Evolutionary conservation across 2,329 filamentous ascomycete genomes (phyloP).

Genomic region (Orbilia blumenaviensis): DNA sequence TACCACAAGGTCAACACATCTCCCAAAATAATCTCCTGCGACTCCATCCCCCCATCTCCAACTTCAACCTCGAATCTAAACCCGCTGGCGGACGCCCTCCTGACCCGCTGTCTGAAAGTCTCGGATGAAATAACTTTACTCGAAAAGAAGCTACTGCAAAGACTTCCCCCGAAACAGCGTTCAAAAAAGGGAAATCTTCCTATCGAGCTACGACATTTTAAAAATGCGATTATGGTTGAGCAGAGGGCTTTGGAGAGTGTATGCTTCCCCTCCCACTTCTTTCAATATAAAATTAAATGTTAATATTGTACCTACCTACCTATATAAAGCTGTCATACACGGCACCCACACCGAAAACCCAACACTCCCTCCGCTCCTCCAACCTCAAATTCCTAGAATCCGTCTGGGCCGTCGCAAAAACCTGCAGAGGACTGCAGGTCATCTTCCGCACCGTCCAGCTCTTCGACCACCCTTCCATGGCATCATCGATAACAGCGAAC

Average conservation of each 20-base stretch:
- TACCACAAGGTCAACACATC: conserved; percentile 35
- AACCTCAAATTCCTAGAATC: conserved; percentile 73
- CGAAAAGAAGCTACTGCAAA: conserved; percentile 54
- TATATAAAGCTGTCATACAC: conserved; percentile 42
- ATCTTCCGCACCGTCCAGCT: conserved; percentile 60
- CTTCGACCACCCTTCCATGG: conserved; percentile 26
- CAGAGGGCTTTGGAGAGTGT: conserved; percentile 64
- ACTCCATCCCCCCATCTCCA: conserved; percentile 18
- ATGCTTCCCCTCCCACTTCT: conserved; percentile 3
- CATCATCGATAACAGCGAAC: too few species aligned
- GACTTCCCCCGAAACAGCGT: conserved; percentile 56
- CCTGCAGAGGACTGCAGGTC: conserved; percentile 67
- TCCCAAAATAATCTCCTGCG: conserved; percentile 22
- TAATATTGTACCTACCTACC: conserved; percentile 53
- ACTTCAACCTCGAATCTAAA: conserved; percentile 38
- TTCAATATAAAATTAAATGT: conserved; percentile 46
- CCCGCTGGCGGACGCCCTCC: conserved; percentile 57
- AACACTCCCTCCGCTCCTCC: conserved; percentile 71
- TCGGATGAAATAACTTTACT: conserved; percentile 56
- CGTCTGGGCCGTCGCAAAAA: conserved; percentile 72
- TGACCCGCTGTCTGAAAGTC: conserved; percentile 58
- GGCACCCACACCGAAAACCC: conserved; percentile 58
- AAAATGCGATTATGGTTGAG: conserved; percentile 64
- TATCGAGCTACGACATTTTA: conserved; percentile 66
- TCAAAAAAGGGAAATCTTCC: conserved; percentile 61